These are phyloP conservation scores for Glycine tomentella DNA, from an alignment of 306 rosid species.

Conservation along the genomic window DNA sequence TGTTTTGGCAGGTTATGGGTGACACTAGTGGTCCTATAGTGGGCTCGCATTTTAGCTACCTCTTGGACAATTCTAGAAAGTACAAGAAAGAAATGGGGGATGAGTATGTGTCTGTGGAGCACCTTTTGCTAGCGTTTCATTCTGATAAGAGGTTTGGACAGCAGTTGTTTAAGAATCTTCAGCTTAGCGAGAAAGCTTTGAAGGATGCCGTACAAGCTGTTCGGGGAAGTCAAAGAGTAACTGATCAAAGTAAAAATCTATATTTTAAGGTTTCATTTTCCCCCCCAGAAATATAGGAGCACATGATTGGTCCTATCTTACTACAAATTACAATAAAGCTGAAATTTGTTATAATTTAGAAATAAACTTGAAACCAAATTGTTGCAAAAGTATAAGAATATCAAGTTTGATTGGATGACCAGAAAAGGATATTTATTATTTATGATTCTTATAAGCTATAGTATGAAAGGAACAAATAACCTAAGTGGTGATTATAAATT, in stretches of 20 bases:
- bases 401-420: constrained; percentile 26
- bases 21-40: constrained; percentile 81
- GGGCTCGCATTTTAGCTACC: constrained; percentile 65
- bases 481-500: constrained; percentile 5
- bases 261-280: constrained; percentile 33
- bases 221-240: constrained; percentile 92
- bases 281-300: background rate
- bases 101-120: constrained; percentile 91
- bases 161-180: constrained; percentile 76
- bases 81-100: constrained; percentile 84
- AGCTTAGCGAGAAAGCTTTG: constrained; percentile 74
- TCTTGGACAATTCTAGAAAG: constrained; percentile 70
- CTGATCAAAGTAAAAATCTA: constrained; percentile 77
- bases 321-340: constrained; percentile 11
- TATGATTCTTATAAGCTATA: constrained; percentile 23
- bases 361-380: constrained; percentile 15
- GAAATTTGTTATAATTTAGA: constrained; percentile 4
- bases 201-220: constrained; percentile 85
- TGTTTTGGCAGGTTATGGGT: constrained; percentile 69
- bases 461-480: constrained; percentile 23
- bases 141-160: constrained; percentile 86
- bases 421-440: constrained; percentile 2
- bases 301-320: constrained; percentile 23
- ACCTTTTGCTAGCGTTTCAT: constrained; percentile 75
- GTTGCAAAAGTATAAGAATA: background rate